Evolutionary conservation across 2,329 filamentous ascomycete genomes (phyloP).

Genomic region (Mycosphaerella sp.): DNA sequence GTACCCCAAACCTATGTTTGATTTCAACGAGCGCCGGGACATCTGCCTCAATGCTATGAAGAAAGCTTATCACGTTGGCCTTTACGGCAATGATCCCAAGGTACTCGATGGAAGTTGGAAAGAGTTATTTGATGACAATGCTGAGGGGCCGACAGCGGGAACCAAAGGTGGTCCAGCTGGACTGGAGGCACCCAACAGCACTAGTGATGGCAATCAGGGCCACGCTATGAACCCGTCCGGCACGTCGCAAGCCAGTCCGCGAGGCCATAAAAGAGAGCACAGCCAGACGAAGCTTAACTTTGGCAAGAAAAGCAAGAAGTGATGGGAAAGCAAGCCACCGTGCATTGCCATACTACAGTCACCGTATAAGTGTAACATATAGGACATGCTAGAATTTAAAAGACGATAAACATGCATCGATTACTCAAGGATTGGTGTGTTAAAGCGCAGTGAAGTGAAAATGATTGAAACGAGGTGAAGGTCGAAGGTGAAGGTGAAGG

Average conservation of each 20-base stretch:
- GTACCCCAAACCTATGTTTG: slow-evolving; percentile 74
- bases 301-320: slow-evolving; percentile 27
- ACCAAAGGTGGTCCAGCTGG: slow-evolving; percentile 37
- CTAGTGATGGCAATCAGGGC: slow-evolving; percentile 25
- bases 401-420: too few relatives aligned
- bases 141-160: slow-evolving; percentile 42
- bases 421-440: too few relatives aligned
- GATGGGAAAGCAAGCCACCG: background rate
- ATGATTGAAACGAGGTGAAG: too few relatives aligned
- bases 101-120: slow-evolving; percentile 58
- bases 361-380: too few relatives aligned
- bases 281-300: slow-evolving; percentile 34
- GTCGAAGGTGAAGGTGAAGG: too few relatives aligned
- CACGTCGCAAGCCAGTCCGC: slow-evolving; percentile 11
- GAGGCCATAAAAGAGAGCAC: slow-evolving; percentile 31
- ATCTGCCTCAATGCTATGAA: slow-evolving; percentile 65
- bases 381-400: too few relatives aligned
- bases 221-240: slow-evolving; percentile 15
- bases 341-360: too few relatives aligned
- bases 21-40: slow-evolving; percentile 58
- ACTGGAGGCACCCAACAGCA: slow-evolving; percentile 27
- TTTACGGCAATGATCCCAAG: slow-evolving; percentile 58
- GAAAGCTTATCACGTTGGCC: slow-evolving; percentile 57
- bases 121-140: slow-evolving; percentile 43
- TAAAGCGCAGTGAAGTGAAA: too few relatives aligned